These are phyloP conservation scores for Trypanosomatidae sp. DNA, from an alignment of 208 protist genomes.

Conservation along the genomic window DNA sequence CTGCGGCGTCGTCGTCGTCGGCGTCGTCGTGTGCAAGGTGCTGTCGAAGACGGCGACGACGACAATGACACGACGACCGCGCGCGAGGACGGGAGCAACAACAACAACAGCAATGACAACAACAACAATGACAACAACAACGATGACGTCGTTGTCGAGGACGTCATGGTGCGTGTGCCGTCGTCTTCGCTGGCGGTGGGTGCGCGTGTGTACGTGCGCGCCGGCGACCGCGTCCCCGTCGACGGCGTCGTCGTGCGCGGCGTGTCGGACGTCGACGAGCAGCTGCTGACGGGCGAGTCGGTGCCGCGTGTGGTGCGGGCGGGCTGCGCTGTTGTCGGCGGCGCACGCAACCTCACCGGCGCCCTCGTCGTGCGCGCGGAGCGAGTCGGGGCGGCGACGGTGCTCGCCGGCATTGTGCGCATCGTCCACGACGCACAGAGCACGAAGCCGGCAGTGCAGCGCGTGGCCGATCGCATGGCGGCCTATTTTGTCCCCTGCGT, in stretches of 20 bases:
- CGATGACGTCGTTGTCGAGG: not conserved
- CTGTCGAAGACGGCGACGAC: conserved; percentile 6
- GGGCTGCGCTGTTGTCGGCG: conserved; percentile 49
- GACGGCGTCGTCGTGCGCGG: conserved; percentile 87
- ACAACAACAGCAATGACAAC: not conserved
- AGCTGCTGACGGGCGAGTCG: conserved; percentile 92
- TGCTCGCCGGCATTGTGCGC: conserved; percentile 89
- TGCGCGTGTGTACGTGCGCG: conserved; percentile 71
- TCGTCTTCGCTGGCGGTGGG: conserved; percentile 20
- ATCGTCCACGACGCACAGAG: conserved; percentile 95
- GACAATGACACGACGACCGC: no score
- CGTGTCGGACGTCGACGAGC: conserved; percentile 85
- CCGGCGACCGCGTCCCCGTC: conserved; percentile 81
- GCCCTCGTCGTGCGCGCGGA: conserved; percentile 44
- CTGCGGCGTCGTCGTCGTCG: no score
- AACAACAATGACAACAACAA: not conserved
- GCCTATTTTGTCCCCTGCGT: conserved; percentile 91
- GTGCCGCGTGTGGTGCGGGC: conserved; percentile 47
- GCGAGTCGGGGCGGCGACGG: conserved; percentile 77
- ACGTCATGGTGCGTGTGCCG: conserved; percentile 14
- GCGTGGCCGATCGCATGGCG: conserved; percentile 82
- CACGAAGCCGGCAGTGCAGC: conserved; percentile 91
- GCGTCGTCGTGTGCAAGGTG: conserved; percentile 12
- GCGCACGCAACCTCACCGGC: conserved; percentile 62
- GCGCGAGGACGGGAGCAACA: conserved; percentile 8